Base-by-base conservation (phyloP, 768 basidiomycete genomes). In the Inosperma sp. region DNA sequence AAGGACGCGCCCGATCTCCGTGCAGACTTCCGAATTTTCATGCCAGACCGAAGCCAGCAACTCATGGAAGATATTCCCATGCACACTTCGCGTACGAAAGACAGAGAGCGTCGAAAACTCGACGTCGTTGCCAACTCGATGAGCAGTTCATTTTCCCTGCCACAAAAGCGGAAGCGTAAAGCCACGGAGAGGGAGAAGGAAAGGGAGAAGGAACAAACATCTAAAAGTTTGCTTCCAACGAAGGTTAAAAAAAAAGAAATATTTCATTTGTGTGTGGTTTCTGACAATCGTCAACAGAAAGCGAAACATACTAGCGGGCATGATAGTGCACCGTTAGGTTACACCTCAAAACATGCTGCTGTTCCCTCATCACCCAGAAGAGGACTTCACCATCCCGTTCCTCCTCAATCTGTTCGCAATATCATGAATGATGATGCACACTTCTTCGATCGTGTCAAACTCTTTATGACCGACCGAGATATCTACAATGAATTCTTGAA, bases 401-500 rank as follows among this genome's bases (percentile, higher is more conserved):
- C 65, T 6, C 58, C 65, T 2, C 66, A 61, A 5, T 58, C 68
- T n/a, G 48, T 63, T 14, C 65, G 63, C 30, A 48, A 67, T 7
- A 56, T 59, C 7, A 58, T 64, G 8, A 67, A 67, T 35, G 74
- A 77, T 52, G 70, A 93, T 44, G 74, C 79, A 3, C 84, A 84
- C 48, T 97, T 97, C 70, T 99, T 99, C 65, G 93, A 96, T 52
- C 86, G 87, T 22, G 92, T 97, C 42, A 86, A 83, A 59, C 80
- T 80, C 13, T 74, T 78, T 1, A 70, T 92, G 36, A 83, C 86
- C 49, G 83, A 78, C 55, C 76, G 84, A 10, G 87, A 90, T 41
- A 81, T 83, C 1, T 91, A 88, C 68, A 91, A 93, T 65, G 96
- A 98, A 68, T 98, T 99, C 69, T 72, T 99, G 54, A 96, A 93